Base-by-base conservation (phyloP, 257 asterid genomes). In the Dorcoceras hygrometricum region DNA sequence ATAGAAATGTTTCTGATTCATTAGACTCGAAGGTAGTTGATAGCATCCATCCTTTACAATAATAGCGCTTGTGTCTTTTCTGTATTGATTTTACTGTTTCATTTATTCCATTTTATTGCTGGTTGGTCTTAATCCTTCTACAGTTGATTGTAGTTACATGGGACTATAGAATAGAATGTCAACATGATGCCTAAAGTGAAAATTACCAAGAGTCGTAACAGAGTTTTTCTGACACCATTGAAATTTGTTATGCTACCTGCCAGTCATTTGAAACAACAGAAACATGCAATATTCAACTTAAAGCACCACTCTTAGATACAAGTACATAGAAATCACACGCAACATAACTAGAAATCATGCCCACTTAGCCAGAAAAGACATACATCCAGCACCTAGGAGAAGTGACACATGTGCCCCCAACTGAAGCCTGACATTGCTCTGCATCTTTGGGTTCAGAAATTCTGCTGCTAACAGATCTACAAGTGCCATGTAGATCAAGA, bases 311-410 rank as follows among this genome's bases (percentile, higher is more conserved):
- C 36, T n/a, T 54, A 31, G 22, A 5, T 19, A 28, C 28, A 28
- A 2, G 16, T 7, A 51, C 8, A 14, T 23, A 22, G 23, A 55
- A 6, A 12, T 24, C 0, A 10, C 20, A 63, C 8, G 14, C 46
- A 5, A 22, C 11, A 6, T 1, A 56, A 56, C 11, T 20, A 31
- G 26, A 73, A 43, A 14, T 79, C 71, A 84, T 1, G 92, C 82
- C 92, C 92, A 86, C 36, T 59, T 83, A 56, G 89, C 89, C 19
- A 86, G 65, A 63, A 81, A 74, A 18, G 89, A 79, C 87, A 83
- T 86, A 4, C 82, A 79, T 4, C 87, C 84, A 48, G 85, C 82
- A 34, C 92, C 92, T 4, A 86, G 69, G 1, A 83, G 77, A 57
- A 86, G 80, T 59, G 92, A 75, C 23, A 59, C 12, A 23, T 80